Base-by-base conservation (phyloP, 495 filamentous ascomycete species). In the Cladorrhinum samala region DNA sequence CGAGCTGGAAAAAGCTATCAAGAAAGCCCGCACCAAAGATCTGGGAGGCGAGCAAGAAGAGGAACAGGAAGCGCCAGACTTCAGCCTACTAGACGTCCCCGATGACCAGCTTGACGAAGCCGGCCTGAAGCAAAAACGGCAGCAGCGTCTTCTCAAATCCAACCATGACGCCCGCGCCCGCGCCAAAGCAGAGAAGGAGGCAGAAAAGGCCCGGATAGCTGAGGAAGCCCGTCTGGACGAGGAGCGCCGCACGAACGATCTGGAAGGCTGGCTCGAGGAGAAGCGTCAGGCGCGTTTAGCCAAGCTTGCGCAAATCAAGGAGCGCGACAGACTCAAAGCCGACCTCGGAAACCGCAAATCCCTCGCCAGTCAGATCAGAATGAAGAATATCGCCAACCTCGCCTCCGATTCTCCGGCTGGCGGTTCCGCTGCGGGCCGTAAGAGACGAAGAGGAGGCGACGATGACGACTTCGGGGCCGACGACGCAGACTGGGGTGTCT, bases 401-500 rank as follows among this genome's bases (percentile, higher is more conserved):
- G 93, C 93, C 14, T 90, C 91, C 0, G 93, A 98, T 68, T 83
- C 83, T 17, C 91, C 92, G 0, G 69, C 75, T 6, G 72, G 71
- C 39, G 56, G 47, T 4, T 46, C 60, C 39, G 56, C 49, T 4
- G 43, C 60, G 4, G 60, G 58, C 51, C 89, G 89, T 67, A 92
- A 92, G 63, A 81, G 91, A 36, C 80, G 93, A 20, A 79, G 88
- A 9, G 86, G 85, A 16, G 75, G 70, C 19, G 73, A 87, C 59
- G 93, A 98, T 60, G 93, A 98, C 63, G 88, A 87, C 53, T 98
- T 98, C 64, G 93, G 93, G 51, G 91, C 92, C 30, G 93, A 98
- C 64, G 93, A 98, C 59, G 89, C 92, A 52, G 93, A 98, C 68
- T 98, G 93, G 93, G 86, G 87, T 48, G 89, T 98, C 13, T 98